phyloP scores from a whole-genome alignment of 139 green algal species.

The Desmodesmus armatus region DNA sequence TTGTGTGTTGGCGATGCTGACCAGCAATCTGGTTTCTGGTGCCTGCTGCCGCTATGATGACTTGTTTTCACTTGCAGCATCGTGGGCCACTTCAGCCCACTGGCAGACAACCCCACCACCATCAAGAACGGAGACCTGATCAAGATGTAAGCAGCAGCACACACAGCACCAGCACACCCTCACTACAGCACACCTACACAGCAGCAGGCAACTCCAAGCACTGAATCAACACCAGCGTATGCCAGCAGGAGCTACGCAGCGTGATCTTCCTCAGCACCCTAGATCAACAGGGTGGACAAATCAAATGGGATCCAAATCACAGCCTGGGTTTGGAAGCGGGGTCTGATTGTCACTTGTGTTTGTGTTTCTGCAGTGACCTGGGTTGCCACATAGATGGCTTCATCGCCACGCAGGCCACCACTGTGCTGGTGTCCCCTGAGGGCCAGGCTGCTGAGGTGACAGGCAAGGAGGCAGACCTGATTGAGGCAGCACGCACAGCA shows the following conservation, averaged over 20 bases:
- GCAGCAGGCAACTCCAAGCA: neutral
- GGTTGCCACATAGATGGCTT: slow-evolving; percentile 98
- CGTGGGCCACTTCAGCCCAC: slow-evolving; percentile 93
- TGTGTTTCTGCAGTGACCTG: slow-evolving; percentile 83
- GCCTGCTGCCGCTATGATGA: too few relatives aligned
- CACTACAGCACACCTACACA: neutral
- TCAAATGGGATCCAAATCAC: too few relatives aligned
- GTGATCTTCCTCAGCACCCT: too few relatives aligned
- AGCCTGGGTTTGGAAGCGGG: too few relatives aligned
- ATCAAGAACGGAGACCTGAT: slow-evolving; percentile 91
- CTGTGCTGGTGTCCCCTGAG: slow-evolving; percentile 77
- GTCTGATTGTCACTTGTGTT: too few relatives aligned
- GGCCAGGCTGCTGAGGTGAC: slow-evolving; percentile 64
- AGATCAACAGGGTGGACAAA: too few relatives aligned
- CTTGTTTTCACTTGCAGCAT: slow-evolving; percentile 80
- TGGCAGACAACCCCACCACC: slow-evolving; percentile 72
- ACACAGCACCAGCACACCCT: neutral
- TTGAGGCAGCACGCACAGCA: slow-evolving; percentile 82
- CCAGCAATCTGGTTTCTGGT: too few relatives aligned
- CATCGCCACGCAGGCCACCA: slow-evolving; percentile 89
- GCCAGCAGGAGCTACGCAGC: too few relatives aligned
- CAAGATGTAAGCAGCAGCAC: slow-evolving; percentile 84
- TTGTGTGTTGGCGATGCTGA: too few relatives aligned
- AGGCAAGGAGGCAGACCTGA: slow-evolving; percentile 87
- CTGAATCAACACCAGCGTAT: neutral